These are phyloP conservation scores for Begonia fuchsioides DNA, from an alignment of 306 rosid genomes.

Conservation along the genomic window DNA sequence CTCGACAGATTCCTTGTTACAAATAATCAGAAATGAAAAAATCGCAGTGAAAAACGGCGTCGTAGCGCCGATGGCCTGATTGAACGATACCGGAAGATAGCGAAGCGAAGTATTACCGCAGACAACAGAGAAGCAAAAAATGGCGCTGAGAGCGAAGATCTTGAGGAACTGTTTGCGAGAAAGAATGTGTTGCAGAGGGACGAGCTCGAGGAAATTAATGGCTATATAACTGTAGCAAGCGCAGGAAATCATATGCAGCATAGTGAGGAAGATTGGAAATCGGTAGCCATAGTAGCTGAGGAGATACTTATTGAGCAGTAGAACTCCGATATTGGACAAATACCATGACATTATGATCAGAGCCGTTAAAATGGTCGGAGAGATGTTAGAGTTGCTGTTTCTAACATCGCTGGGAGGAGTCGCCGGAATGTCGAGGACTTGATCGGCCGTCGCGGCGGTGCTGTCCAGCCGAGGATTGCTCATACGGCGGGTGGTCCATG, in stretches of 20 bases:
- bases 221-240: conserved; percentile 31
- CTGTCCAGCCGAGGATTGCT: conserved; percentile 37
- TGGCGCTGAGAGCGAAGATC: no score
- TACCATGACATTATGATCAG: conserved; percentile 44
- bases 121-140: no score
- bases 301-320: conserved; percentile 57
- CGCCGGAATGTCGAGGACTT: conserved; percentile 41
- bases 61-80: conserved; percentile 65
- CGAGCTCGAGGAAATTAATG: conserved; percentile 33
- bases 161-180: no score
- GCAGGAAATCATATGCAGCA: conserved; percentile 62
- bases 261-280: conserved; percentile 58
- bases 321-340: conserved; percentile 59
- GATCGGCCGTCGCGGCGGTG: conserved; percentile 15
- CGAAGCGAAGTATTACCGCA: no score
- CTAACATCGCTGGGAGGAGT: conserved; percentile 40
- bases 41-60: no score
- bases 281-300: conserved; percentile 48
- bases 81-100: conserved; percentile 53
- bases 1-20: no score
- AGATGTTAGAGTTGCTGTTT: conserved; percentile 12
- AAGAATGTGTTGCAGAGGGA: conserved; percentile 45
- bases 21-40: no score
- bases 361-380: conserved; percentile 17
- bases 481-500: no score